Evolutionary conservation across 2,329 filamentous ascomycete genomes (phyloP).

Genomic region (Aspergillus fumigatus): DNA sequence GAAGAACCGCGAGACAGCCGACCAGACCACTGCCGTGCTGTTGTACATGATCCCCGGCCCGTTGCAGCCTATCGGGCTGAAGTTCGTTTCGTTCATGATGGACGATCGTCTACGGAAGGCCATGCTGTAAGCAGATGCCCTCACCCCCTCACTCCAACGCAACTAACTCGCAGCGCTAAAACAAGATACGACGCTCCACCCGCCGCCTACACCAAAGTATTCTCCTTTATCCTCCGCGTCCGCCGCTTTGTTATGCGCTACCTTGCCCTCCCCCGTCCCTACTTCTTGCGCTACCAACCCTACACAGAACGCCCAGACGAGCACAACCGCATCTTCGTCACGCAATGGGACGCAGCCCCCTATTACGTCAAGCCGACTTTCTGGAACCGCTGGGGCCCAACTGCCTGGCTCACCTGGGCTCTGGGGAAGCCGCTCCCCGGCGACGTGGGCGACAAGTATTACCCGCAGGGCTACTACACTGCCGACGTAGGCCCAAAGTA

Average conservation of each 20-base stretch:
- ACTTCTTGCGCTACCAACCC: constrained; percentile 30
- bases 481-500: constrained; percentile 59
- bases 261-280: constrained; percentile 56
- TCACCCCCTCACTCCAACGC: not conserved
- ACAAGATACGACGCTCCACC: constrained; percentile 39
- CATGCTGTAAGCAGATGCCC: constrained; percentile 52
- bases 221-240: constrained; percentile 46
- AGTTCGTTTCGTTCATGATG: constrained; percentile 57
- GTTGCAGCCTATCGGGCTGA: constrained; percentile 44
- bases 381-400: constrained; percentile 60
- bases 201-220: constrained; percentile 28
- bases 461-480: constrained; percentile 46
- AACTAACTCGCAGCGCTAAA: not conserved
- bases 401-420: constrained; percentile 47
- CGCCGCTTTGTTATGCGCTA: constrained; percentile 57
- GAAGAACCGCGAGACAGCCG: constrained; percentile 50
- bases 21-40: constrained; percentile 58
- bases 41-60: constrained; percentile 51
- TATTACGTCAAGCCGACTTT: constrained; percentile 60
- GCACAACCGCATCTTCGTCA: constrained; percentile 50
- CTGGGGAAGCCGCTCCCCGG: constrained; percentile 47
- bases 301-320: constrained; percentile 48
- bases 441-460: constrained; percentile 44
- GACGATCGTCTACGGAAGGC: constrained; percentile 59
- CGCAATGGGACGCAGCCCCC: constrained; percentile 57